phyloP scores from a whole-genome alignment of 2,329 filamentous ascomycete species.

The Esteya vermicola region DNA sequence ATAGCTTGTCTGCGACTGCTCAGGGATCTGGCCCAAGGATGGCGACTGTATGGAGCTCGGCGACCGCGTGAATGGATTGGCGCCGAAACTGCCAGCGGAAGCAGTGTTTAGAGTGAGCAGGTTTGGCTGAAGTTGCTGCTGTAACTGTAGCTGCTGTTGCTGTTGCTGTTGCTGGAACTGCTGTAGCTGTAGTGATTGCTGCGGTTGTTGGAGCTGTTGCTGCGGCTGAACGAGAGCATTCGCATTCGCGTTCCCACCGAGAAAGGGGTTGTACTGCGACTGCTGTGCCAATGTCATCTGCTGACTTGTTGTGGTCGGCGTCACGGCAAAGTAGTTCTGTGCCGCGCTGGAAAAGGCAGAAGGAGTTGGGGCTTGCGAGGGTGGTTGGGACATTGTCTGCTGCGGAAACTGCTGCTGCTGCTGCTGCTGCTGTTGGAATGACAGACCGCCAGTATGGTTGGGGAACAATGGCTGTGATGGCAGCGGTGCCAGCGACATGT shows the following conservation, averaged over 20 bases:
- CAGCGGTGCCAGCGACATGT: slow-evolving; percentile 47
- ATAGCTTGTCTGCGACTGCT: slow-evolving; percentile 31
- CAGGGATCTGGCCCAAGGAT: slow-evolving; percentile 35
- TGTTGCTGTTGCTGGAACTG: slow-evolving; percentile 16
- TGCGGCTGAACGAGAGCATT: slow-evolving; percentile 5
- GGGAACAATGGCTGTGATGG: slow-evolving; percentile 49
- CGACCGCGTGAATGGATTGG: slow-evolving; percentile 34
- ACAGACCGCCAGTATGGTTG: slow-evolving; percentile 50
- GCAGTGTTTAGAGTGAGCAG: slow-evolving; percentile 24
- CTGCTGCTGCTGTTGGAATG: slow-evolving; percentile 19
- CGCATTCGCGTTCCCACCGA: slow-evolving; percentile 11
- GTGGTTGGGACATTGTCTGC: too few species aligned
- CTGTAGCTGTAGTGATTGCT: slow-evolving; percentile 13
- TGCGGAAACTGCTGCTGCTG: slow-evolving; percentile 17
- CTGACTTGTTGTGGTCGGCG: not conserved
- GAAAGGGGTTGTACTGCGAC: slow-evolving; percentile 32
- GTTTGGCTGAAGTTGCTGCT: slow-evolving; percentile 18
- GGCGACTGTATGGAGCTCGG: slow-evolving; percentile 36
- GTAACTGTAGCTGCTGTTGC: slow-evolving; percentile 15
- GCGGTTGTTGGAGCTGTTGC: slow-evolving; percentile 19
- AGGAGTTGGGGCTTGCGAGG: too few species aligned
- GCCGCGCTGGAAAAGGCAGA: too few species aligned
- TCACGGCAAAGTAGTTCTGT: slow-evolving; percentile 6
- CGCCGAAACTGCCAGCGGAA: slow-evolving; percentile 18
- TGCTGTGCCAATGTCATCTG: slow-evolving; percentile 11